A percentile compares a stretch with the other conserved stretches of the same genome.
These are phyloP conservation scores for Jamesozyma spencerorum DNA, from an alignment of 805 yeast species.

Conservation along the genomic window DNA sequence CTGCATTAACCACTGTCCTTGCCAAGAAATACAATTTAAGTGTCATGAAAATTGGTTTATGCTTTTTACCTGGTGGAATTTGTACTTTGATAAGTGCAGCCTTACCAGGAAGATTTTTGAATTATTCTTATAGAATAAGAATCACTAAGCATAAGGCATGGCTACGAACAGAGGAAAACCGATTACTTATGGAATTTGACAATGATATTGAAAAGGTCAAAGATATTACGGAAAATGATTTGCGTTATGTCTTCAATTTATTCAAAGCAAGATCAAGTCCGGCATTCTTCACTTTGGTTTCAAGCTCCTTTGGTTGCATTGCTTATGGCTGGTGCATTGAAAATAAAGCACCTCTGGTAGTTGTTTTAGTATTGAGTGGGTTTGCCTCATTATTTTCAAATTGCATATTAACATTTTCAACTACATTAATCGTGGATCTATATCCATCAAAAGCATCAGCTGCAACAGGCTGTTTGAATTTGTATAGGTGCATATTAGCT, in stretches of 20 bases:
- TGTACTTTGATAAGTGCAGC: constrained; percentile 57
- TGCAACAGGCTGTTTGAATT: constrained; percentile 62
- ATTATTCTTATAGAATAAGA: constrained; percentile 32
- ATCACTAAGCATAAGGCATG: constrained; percentile 18
- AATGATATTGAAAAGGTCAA: constrained; percentile 14
- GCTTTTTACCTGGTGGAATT: constrained; percentile 67
- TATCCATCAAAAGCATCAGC: constrained; percentile 64
- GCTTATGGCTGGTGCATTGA: constrained; percentile 70
- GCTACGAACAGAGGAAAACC: constrained; percentile 10
- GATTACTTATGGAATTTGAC: constrained; percentile 14
- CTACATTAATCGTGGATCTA: constrained; percentile 68
- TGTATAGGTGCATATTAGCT: constrained; percentile 61
- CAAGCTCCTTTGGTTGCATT: constrained; percentile 34
- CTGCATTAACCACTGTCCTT: constrained; percentile 52
- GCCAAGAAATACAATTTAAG: constrained; percentile 41
- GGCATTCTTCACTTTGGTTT: constrained; percentile 34
- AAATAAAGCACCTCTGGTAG: constrained; percentile 38
- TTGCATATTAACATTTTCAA: constrained; percentile 46
- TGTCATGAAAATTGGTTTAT: constrained; percentile 53
- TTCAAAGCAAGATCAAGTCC: constrained; percentile 46
- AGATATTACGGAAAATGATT: constrained; percentile 17
- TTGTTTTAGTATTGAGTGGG: constrained; percentile 50
- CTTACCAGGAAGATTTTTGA: constrained; percentile 46
- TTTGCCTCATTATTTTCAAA: constrained; percentile 51
- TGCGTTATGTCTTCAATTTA: constrained; percentile 40